A percentile compares a stretch with the other conserved stretches of the same genome.
Conservation (phyloP, 352 stramenopile species). For the Globisporangium cylindrosporum region DNA sequence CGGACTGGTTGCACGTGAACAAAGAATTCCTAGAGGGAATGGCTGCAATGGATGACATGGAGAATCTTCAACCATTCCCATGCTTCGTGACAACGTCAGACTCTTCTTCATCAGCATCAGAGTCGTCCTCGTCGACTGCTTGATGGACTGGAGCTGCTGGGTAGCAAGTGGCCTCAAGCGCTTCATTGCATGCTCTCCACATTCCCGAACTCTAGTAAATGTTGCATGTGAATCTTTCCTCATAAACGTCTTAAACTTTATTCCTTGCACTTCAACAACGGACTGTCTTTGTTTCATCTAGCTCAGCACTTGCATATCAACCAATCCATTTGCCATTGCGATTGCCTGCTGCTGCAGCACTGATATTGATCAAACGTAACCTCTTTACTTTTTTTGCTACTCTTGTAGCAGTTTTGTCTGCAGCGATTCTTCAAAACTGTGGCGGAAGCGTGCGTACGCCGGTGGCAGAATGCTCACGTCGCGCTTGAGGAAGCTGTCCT, state of each 20-base stretch:
- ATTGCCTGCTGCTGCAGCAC: not conserved
- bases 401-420: conserved; percentile 62
- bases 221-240: not conserved
- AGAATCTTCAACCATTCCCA: conserved; percentile 30
- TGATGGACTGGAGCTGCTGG: not conserved
- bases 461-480: conserved; percentile 60
- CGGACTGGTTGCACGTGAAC: conserved; percentile 30
- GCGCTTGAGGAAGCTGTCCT: conserved; percentile 82
- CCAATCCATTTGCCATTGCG: not conserved
- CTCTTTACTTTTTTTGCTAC: not conserved
- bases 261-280: not conserved
- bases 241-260: conserved; percentile 9
- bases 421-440: conserved; percentile 66
- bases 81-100: conserved; percentile 25
- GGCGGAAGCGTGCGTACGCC: conserved; percentile 56
- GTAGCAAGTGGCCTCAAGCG: not conserved
- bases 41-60: conserved; percentile 29
- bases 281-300: not conserved
- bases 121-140: not conserved
- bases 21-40: conserved; percentile 24
- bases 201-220: not conserved
- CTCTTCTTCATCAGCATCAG: not conserved
- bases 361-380: not conserved
- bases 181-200: not conserved
- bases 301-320: not conserved